A percentile compares a stretch with the other conserved stretches of the same genome.
phyloP scores from a whole-genome alignment of 176 grass and related monocot genomes.

The Cocos nucifera region DNA sequence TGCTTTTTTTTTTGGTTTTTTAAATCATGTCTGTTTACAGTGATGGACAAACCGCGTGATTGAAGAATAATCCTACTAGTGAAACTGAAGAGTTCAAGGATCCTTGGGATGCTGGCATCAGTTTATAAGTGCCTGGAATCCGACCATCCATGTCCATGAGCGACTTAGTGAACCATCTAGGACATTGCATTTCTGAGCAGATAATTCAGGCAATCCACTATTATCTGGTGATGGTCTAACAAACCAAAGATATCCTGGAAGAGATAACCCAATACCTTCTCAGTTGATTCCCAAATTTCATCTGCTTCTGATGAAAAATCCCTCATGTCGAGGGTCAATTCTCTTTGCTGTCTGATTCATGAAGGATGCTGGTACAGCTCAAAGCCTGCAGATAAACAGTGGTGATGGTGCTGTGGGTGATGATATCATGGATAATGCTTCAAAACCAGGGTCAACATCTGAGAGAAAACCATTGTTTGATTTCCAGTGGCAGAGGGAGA shows the following conservation, averaged over 20 bases:
- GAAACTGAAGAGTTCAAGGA: slow-evolving; percentile 12
- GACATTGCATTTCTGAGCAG: slow-evolving; percentile 40
- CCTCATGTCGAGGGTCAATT: slow-evolving; percentile 77
- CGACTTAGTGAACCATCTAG: slow-evolving; percentile 52
- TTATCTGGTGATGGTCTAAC: background rate
- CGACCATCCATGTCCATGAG: slow-evolving; percentile 44
- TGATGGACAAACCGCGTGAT: slow-evolving; percentile 3
- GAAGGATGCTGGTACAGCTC: slow-evolving; percentile 19
- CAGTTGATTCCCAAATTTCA: slow-evolving; percentile 40
- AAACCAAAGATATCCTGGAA: slow-evolving; percentile 41
- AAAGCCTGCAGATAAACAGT: background rate
- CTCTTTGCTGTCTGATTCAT: slow-evolving; percentile 66
- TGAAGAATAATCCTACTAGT: slow-evolving; percentile 24
- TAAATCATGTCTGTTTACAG: slow-evolving; percentile 22
- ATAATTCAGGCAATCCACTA: slow-evolving; percentile 38
- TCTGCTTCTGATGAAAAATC: slow-evolving; percentile 41
- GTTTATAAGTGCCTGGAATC: slow-evolving; percentile 39
- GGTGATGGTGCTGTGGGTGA: background rate
- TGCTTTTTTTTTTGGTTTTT: background rate
- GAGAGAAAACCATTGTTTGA: slow-evolving; percentile 11
- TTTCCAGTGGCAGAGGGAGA: background rate
- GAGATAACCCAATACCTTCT: slow-evolving; percentile 46
- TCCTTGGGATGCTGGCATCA: slow-evolving; percentile 14
- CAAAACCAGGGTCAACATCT: background rate
- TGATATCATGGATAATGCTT: background rate